A percentile compares a stretch with the other conserved stretches of the same genome.
Evolutionary conservation across 129 eudicot species (phyloP).

Genomic region (Rutidosis leptorrhynchoides): DNA sequence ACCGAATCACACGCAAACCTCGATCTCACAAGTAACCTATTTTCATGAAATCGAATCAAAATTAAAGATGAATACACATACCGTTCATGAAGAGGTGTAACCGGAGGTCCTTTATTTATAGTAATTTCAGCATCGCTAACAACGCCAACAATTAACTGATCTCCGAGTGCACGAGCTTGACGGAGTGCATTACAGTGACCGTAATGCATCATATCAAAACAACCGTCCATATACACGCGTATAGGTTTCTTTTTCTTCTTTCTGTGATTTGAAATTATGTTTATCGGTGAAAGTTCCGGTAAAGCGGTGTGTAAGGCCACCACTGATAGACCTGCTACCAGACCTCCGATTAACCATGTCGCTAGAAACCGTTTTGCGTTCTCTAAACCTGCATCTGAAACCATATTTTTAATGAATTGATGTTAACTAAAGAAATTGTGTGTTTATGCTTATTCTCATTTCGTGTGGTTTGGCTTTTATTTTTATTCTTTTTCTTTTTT

Average conservation of each 20-base stretch:
- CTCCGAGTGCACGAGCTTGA: slow-evolving; percentile 96
- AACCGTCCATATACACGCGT: slow-evolving; percentile 97
- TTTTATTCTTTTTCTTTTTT: too few relatives aligned
- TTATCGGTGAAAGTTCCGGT: slow-evolving; percentile 35
- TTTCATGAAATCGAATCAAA: not conserved
- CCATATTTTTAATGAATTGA: not conserved
- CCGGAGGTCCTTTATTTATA: slow-evolving; percentile 90
- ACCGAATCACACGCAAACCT: not conserved
- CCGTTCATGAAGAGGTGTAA: slow-evolving; percentile 94
- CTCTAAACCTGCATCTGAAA: slow-evolving; percentile 35
- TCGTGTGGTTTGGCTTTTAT: slow-evolving; percentile 12
- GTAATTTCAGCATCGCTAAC: slow-evolving; percentile 90
- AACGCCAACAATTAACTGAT: slow-evolving; percentile 96
- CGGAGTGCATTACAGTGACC: slow-evolving; percentile 99
- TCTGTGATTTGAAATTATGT: slow-evolving; percentile 9
- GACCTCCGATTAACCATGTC: slow-evolving; percentile 69
- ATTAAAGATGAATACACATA: slow-evolving; percentile 5
- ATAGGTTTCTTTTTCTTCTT: slow-evolving; percentile 74
- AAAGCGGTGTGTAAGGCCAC: slow-evolving; percentile 39
- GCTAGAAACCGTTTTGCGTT: slow-evolving; percentile 44
- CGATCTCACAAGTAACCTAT: not conserved
- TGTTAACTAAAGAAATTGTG: not conserved
- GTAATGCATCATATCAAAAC: slow-evolving; percentile 99
- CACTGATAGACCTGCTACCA: slow-evolving; percentile 49
- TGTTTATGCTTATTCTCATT: not conserved